A percentile compares a stretch with the other conserved stretches of the same genome.
These are phyloP conservation scores for Pseudogymnoascus sp. DNA, from an alignment of 2,329 filamentous ascomycete genomes.

Conservation along the genomic window DNA sequence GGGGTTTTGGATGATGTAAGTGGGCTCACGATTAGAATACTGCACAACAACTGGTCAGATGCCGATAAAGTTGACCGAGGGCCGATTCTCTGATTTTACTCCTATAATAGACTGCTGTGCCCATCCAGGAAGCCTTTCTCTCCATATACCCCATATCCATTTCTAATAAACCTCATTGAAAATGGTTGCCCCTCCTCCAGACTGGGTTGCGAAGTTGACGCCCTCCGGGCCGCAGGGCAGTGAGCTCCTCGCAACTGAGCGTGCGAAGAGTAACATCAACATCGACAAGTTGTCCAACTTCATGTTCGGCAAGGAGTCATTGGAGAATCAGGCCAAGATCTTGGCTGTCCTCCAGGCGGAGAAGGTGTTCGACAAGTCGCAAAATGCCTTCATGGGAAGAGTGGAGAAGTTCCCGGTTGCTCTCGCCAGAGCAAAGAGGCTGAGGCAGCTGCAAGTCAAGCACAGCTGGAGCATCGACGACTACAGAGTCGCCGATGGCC, in stretches of 20 bases:
- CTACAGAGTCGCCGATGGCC: conserved; percentile 54
- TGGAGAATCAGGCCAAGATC: conserved; percentile 54
- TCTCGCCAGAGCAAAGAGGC: conserved; percentile 61
- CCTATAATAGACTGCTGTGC: conserved; percentile 3
- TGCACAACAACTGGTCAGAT: conserved; percentile 1
- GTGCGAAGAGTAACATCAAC: conserved; percentile 58
- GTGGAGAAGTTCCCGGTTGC: conserved; percentile 62
- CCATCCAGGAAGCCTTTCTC: background rate
- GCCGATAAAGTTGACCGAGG: conserved; percentile 2
- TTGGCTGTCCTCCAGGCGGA: conserved; percentile 59
- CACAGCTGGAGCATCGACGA: conserved; percentile 64
- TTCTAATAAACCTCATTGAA: background rate
- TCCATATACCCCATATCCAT: conserved; percentile 3
- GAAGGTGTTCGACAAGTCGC: conserved; percentile 68
- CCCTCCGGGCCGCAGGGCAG: conserved; percentile 60
- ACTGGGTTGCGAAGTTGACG: conserved; percentile 62
- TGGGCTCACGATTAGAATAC: background rate
- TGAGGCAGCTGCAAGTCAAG: conserved; percentile 58
- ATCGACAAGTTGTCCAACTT: conserved; percentile 61
- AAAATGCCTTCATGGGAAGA: conserved; percentile 68
- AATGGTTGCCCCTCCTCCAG: conserved; percentile 25
- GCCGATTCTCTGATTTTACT: background rate
- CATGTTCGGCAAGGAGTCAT: conserved; percentile 58
- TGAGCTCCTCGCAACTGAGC: conserved; percentile 62
- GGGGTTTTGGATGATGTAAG: conserved; percentile 6